phyloP scores from a whole-genome alignment of 73 alveolate genomes.

The Breviolum minutum region DNA sequence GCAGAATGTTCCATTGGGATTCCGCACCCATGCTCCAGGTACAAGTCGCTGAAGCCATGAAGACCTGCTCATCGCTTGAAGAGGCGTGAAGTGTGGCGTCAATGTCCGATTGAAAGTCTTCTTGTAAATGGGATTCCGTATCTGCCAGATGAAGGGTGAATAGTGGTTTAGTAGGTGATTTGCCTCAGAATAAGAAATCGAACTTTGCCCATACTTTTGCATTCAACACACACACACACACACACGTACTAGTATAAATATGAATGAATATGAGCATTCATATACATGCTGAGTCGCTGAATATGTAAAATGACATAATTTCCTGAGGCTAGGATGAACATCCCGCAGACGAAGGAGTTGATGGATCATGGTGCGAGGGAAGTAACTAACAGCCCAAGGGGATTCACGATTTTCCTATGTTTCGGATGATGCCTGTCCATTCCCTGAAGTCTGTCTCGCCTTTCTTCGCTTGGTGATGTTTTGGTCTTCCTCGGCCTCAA shows the following conservation, averaged over 20 bases:
- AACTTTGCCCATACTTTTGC: background rate
- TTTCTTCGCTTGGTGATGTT: too few relatives aligned
- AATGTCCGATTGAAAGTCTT: background rate
- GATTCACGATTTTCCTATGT: background rate
- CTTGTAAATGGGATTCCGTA: background rate
- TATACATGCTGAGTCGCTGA: background rate
- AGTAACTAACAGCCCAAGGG: background rate
- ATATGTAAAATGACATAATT: background rate
- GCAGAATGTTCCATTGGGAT: background rate
- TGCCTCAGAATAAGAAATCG: background rate
- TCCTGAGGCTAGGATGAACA: background rate
- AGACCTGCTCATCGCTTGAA: slow-evolving; percentile 64
- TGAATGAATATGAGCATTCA: background rate
- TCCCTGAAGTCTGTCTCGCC: too few relatives aligned
- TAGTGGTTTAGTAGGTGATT: too few relatives aligned
- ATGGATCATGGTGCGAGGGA: background rate
- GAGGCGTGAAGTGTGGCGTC: slow-evolving; percentile 28
- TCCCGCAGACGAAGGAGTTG: background rate
- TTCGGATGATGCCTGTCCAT: too few relatives aligned
- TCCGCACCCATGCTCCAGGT: background rate
- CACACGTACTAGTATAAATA: background rate
- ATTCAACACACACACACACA: background rate
- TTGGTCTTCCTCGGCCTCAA: too few relatives aligned
- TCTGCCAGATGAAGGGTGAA: background rate
- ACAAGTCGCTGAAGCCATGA: slow-evolving; percentile 51